Evolutionary conservation across 1,284 basidiomycete genomes (phyloP), one percentile per base, ranked within the genome.

Genomic region (Cryptococcus amylolentus): DNA sequence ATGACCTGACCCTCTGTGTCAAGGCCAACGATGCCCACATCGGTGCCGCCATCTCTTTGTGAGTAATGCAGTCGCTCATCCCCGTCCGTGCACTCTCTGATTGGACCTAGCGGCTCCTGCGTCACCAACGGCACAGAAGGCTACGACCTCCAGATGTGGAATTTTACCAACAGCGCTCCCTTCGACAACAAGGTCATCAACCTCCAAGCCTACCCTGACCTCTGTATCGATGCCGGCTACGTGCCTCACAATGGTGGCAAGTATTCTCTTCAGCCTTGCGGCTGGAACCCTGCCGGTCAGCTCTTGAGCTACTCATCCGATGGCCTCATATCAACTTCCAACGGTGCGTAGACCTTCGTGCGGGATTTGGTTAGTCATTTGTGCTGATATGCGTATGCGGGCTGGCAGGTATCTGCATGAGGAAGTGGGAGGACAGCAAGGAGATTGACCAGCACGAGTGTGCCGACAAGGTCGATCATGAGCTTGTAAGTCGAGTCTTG

Each of bases 1-100:
- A 23, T 23, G 23, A 23, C 23, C 23, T 23, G 23, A 23, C 23
- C 23, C 23, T 23, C 23, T 23, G 23, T 23, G 23, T 55, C 12
- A 37, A 42, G 16, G 54, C 54, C 18, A 27, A 47, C 14, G 40
- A 47, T n/a, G 18, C 40, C 4, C 18, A 28, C 16, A 16, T 40
- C n/a, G 54, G 54, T 27, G 54, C 54, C 35, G 14, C 14, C 16
- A 42, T 51, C n/a, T 27, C 27, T 27, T 23, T 55, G 54, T 55
- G 23, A 44, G 54, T 51, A 12, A 40, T 3, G n/a, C 5, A 27
- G 14, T 10, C 38, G 14, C 16, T 16, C 12, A 20, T 12, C 46
- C 28, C 46, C 2, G 9, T 40, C 39, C 3, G 12, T n/a, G 13
- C 39, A 12, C 3, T n/a, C 39, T 4, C n/a, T n/a, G n/a, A 40